Evolutionary conservation across 139 green algal species (phyloP).

Genomic region (Desmodesmus armatus): DNA sequence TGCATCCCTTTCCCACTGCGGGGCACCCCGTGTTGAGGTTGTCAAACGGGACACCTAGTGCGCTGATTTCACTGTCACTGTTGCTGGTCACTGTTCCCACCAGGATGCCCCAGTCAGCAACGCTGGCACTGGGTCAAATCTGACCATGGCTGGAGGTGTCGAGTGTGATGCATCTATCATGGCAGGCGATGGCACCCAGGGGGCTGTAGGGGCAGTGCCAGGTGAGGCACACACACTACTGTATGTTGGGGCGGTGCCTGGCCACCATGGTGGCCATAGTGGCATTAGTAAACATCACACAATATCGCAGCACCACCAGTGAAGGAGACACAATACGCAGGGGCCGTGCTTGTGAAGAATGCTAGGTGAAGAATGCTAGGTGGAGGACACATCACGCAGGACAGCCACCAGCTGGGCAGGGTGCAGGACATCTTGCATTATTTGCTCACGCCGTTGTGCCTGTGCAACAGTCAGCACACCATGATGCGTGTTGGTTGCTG

Average conservation of each 20-base stretch:
- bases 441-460: background rate
- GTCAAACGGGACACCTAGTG: no score
- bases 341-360: background rate
- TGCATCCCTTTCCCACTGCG: no score
- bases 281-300: no score
- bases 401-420: background rate
- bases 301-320: no score
- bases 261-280: no score
- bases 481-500: no score
- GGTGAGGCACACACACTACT: conserved; percentile 64
- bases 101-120: conserved; percentile 82
- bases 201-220: conserved; percentile 77
- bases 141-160: conserved; percentile 76
- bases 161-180: conserved; percentile 89
- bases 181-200: conserved; percentile 69
- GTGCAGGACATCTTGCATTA: background rate
- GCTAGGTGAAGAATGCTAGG: no score
- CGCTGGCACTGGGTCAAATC: conserved; percentile 81
- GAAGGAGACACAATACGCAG: no score
- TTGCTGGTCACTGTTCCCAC: background rate
- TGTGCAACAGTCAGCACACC: no score
- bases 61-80: background rate
- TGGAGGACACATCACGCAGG: background rate
- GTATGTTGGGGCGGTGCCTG: no score
- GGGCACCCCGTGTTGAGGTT: no score